phyloP scores from a whole-genome alignment of 306 rosid species.

The Ziziphus jujuba region DNA sequence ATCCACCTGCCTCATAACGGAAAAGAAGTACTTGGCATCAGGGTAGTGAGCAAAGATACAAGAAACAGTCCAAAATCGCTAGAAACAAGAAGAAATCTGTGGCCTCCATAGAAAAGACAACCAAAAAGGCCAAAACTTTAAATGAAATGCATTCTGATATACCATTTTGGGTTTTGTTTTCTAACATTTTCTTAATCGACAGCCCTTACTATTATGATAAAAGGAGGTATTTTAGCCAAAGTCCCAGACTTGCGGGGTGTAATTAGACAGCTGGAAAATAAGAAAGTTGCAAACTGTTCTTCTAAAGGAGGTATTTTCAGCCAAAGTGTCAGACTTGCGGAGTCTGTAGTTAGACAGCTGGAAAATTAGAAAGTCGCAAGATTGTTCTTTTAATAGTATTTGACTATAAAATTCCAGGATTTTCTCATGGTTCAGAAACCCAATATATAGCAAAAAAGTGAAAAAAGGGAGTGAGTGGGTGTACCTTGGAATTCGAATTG shows the following conservation, averaged over 20 bases:
- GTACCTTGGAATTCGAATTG: conserved; percentile 56
- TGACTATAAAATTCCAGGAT: not conserved
- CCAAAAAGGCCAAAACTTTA: conserved; percentile 8
- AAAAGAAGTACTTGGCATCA: no score
- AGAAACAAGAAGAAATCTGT: no score
- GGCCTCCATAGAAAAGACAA: not conserved
- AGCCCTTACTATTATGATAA: not conserved
- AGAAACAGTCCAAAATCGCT: no score
- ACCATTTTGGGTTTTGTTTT: not conserved
- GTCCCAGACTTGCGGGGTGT: not conserved
- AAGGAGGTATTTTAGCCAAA: no score
- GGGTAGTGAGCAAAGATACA: no score
- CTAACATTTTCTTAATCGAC: not conserved
- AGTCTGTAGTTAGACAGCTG: not conserved
- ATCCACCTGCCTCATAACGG: no score
- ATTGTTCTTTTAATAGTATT: not conserved
- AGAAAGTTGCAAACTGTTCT: no score
- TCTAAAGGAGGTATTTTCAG: no score
- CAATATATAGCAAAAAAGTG: not conserved
- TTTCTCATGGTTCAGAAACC: not conserved
- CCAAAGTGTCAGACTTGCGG: not conserved
- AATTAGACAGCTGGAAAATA: not conserved
- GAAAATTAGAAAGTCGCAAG: not conserved
- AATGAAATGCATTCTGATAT: not conserved
- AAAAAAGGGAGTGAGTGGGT: not conserved